These are phyloP conservation scores for Aspergillus terreus DNA, from an alignment of 2,329 filamentous ascomycete species.

Conservation along the genomic window DNA sequence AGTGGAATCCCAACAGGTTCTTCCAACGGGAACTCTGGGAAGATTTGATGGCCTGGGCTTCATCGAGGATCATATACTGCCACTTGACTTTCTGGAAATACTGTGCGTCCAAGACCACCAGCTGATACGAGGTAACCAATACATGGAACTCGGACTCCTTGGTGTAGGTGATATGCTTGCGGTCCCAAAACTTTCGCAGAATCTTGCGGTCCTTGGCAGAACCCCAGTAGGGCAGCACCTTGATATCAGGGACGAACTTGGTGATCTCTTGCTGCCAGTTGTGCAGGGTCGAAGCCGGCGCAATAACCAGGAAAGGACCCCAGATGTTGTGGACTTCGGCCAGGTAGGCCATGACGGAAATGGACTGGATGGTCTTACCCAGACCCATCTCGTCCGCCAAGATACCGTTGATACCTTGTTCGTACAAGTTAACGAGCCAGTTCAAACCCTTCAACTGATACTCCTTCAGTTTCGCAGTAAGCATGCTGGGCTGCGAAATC, in stretches of 20 bases:
- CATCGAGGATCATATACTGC: slow-evolving; percentile 99
- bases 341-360: slow-evolving; percentile 98
- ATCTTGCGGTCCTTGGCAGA: slow-evolving; percentile 92
- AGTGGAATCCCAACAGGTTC: slow-evolving; percentile 87
- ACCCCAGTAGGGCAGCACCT: slow-evolving; percentile 97
- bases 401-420: slow-evolving; percentile 99
- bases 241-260: slow-evolving; percentile 89
- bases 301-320: slow-evolving; percentile 96
- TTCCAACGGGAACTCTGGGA: slow-evolving; percentile 97
- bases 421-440: slow-evolving; percentile 97
- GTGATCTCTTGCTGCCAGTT: slow-evolving; percentile 99
- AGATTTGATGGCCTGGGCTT: slow-evolving; percentile 98
- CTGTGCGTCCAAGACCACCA: slow-evolving; percentile 90
- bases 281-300: slow-evolving; percentile 91
- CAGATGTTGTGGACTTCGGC: slow-evolving; percentile 97
- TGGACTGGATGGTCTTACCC: slow-evolving; percentile 97
- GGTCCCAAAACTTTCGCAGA: slow-evolving; percentile 97
- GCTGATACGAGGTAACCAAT: slow-evolving; percentile 91
- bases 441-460: slow-evolving; percentile 99
- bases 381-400: slow-evolving; percentile 99
- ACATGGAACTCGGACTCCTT: slow-evolving; percentile 94
- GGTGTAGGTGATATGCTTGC: slow-evolving; percentile 93
- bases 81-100: slow-evolving; percentile 99
- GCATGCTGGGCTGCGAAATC: slow-evolving; percentile 88
- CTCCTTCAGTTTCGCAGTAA: slow-evolving; percentile 92